Evolutionary conservation across 2,329 filamentous ascomycete genomes (phyloP).

Genomic region (Colletotrichum camelliae): DNA sequence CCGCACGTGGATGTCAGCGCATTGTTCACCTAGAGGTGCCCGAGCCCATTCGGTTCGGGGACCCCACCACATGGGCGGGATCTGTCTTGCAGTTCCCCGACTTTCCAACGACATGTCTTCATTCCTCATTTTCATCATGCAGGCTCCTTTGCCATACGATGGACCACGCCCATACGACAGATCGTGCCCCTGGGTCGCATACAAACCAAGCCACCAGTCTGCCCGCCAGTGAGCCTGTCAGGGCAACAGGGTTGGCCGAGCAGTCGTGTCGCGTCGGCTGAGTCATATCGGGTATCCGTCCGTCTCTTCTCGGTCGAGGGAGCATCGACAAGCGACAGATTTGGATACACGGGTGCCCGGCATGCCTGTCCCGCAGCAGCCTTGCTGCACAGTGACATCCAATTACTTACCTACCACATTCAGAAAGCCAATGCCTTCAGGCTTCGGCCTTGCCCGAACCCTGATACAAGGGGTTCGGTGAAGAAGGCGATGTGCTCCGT

Average conservation of each 20-base stretch:
- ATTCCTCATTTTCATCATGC: background rate
- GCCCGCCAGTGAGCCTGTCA: constrained; percentile 7
- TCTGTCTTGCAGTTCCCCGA: background rate
- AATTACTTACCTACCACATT: background rate
- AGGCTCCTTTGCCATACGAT: background rate
- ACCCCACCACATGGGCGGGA: background rate
- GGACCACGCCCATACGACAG: background rate
- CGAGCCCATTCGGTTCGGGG: background rate
- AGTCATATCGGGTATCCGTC: constrained; percentile 1
- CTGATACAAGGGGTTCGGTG: background rate
- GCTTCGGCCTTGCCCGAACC: constrained; percentile 10
- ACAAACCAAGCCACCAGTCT: background rate
- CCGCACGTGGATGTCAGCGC: background rate
- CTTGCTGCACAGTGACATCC: background rate
- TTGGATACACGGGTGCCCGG: background rate
- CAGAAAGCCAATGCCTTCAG: background rate
- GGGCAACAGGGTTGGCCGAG: background rate
- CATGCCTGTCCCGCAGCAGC: background rate
- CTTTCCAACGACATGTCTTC: background rate
- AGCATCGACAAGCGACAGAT: background rate
- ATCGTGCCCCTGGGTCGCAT: background rate
- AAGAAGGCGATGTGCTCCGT: background rate
- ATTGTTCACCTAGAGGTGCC: background rate
- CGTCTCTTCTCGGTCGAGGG: background rate
- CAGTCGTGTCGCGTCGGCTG: constrained; percentile 2